Base-by-base conservation (phyloP, 257 asterid species). In the Nyctanthes arbortristis region DNA sequence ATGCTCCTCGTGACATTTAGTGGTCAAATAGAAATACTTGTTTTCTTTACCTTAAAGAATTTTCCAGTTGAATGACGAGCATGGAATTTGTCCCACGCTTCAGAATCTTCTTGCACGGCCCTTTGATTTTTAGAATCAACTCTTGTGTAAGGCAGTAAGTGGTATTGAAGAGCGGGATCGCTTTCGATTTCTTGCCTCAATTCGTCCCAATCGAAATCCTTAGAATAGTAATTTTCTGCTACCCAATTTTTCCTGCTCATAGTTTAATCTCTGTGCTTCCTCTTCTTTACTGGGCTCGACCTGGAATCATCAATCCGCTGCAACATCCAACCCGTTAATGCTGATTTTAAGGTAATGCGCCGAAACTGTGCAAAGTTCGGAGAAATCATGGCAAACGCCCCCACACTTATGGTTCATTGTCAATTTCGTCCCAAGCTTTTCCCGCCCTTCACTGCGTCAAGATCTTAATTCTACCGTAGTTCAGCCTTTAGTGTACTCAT, bases 11-110 rank as follows among this genome's bases (percentile, higher is more conserved):
- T n/a, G n/a, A n/a, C n/a, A n/a, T n/a, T n/a, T n/a, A n/a, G n/a
- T n/a, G n/a, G n/a, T n/a, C n/a, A n/a, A n/a, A n/a, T n/a, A n/a
- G n/a, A n/a, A n/a, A n/a, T 33, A 6, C 27, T 47, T 13, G n/a
- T 34, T 34, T 47, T 54, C 3, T 33, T 63, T 33, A 89, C 96
- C 96, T 89, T 89, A 84, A 88, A 92, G 90, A 89, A 92, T 77
- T 86, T 92, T 6, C 98, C 98, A 52, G 96, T 83, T 61, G 92
- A 86, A 72, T 92, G 96, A 61, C 85, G 88, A 73, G 91, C 69
- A 63, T 92, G 98, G 63, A 92, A 89, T 6, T 82, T 58, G 72
- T 82, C 80, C 98, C 98, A 92, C 6, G 98, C 96, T 67, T 80
- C 84, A 7, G 91, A 80, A 75, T 85, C 84, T 63, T 85, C 84